Evolutionary conservation across 345 rosid species (phyloP).

Genomic region (Syzygium oleosum): DNA sequence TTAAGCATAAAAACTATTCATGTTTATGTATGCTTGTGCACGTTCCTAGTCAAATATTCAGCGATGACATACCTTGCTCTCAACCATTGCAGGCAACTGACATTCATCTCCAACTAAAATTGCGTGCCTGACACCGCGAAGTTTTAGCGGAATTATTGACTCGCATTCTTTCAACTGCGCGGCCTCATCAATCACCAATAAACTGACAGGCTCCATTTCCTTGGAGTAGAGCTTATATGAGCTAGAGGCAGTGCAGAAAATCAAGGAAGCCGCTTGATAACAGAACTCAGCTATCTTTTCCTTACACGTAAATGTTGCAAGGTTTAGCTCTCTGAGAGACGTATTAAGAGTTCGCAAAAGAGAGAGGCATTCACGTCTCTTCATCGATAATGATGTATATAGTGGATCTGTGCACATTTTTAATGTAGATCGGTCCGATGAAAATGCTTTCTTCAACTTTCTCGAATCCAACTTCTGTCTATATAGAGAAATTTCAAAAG

Average conservation of each 20-base stretch:
- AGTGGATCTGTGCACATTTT: not conserved
- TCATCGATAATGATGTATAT: not conserved
- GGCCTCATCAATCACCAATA: constrained; percentile 4
- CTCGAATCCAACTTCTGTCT: not conserved
- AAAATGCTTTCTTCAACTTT: constrained; percentile 3
- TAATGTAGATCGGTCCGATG: not conserved
- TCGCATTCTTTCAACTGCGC: constrained; percentile 7
- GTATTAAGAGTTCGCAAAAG: not conserved
- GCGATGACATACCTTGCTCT: not conserved
- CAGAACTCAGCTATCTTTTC: not conserved
- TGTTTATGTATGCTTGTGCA: not conserved
- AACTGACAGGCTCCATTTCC: not conserved
- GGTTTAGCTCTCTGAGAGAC: not conserved
- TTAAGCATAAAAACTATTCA: not conserved
- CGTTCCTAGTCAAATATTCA: not conserved
- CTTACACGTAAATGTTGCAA: not conserved
- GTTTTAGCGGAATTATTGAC: not conserved
- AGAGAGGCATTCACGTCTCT: not conserved
- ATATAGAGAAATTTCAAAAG: not conserved
- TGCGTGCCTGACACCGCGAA: not conserved
- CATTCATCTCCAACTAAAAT: constrained; percentile 3
- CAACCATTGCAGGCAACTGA: constrained; percentile 1
- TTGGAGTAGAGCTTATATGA: not conserved
- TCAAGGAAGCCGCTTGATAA: not conserved
- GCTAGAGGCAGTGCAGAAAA: constrained; percentile 1